Base-by-base conservation (phyloP, 2,329 filamentous ascomycete species). In the Aspergillus carbonarius region DNA sequence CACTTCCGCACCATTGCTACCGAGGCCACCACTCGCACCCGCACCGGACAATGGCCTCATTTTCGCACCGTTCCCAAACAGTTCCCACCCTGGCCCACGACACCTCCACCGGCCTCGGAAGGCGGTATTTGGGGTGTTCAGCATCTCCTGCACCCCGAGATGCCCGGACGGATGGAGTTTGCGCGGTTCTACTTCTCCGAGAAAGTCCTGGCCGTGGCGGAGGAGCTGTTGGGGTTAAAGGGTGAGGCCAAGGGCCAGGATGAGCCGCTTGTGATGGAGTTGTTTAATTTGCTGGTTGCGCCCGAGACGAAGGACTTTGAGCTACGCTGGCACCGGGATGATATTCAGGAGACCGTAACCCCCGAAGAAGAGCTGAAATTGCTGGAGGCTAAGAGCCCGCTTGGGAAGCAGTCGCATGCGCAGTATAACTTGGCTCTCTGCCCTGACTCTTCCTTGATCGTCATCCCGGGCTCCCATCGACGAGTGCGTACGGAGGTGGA, bases 361-460 rank as follows among this genome's bases (percentile, higher is more conserved):
- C 70, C 85, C 0, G 87, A 88, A 18, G 86, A 93, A 68, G 92
- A 96, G 74, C 69, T 85, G 42, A 76, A 75, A 46, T 77, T 88
- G 27, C 77, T 96, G 53, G 70, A 72, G 1, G 77, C 83, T 60
- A 79, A 78, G 62, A 72, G 70, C n/a, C 76, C 77, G 0, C 64
- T 69, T 1, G 72, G 72, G 12, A 68, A 70, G 0, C 86, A 88
- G 57, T 86, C 83, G 67, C 91, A 95, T 68, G 88, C 91, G 37
- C 92, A 96, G 78, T 96, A 91, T 84, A 96, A 96, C 72, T 80
- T 96, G 44, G 88, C 92, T 7, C 80, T 96, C 7, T 92, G 86
- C 71, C 85, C 88, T 35, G 92, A 96, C 71, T 80, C 83, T 13
- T 88, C 85, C 49, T 76, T 96, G 6, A 78, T 96, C 7, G 86